Evolutionary conservation across 2,329 filamentous ascomycete species (phyloP), one percentile per base, ranked within the genome.

Genomic region (Talaromyces islandicus): DNA sequence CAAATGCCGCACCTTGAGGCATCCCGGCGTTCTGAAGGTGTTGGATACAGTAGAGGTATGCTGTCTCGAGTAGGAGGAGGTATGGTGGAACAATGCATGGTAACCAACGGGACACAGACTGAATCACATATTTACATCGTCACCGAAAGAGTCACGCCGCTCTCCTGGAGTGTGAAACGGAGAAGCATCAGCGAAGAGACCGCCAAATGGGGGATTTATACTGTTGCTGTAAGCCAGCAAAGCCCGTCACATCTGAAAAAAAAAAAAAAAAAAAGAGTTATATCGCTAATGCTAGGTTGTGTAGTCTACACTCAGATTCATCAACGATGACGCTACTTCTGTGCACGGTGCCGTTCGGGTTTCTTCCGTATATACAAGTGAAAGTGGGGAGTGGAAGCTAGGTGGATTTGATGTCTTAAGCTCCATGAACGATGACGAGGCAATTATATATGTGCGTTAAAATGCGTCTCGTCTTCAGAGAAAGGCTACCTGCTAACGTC

Each of bases 311-410:
- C 77, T 97, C 66, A 96, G 94, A 69, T 99, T 99, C 71, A 91
- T 99, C 73, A 99, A 99, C 70, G 87, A 90, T 54, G 94, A 99
- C 66, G 94, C 92, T 3, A 83, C 88, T 2, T 97, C 92, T 0
- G 89, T 99, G 56, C 94, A 99, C 69, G 94, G 92, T 54, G 91
- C 86, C 68, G 80, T 99, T 57, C 87, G 90, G 63, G 89, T 90
- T 21, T 89, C 90, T 0, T 96, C 93, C 0, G 83, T 99, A 64
- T 99, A 92, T 75, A 94, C 91, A 4, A 92, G 91, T 62, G 93
- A 97, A 71, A 97, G 94, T 70, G 94, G 94, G 60, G 94, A 99
- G 77, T 99, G 94, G 94, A 97, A 95, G 71, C 79, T 99, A 1
- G 92, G 89, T 21, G 94, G 94, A 0, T 96, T 99, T 67, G 94